phyloP scores from a whole-genome alignment of 176 grass and related monocot genomes.

The Bonia amplexicaulis region DNA sequence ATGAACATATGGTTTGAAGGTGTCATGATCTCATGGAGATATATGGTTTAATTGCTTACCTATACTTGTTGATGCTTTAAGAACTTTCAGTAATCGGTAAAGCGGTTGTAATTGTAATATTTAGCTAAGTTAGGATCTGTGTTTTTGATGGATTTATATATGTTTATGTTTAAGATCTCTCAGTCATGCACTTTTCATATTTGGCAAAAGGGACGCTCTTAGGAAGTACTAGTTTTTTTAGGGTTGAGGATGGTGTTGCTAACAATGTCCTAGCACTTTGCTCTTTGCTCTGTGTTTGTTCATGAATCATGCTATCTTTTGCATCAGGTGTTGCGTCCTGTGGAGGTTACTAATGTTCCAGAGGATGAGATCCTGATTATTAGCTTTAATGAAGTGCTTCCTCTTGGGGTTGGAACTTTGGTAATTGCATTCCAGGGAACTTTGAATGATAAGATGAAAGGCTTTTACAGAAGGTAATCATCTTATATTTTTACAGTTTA shows the following conservation, averaged over 20 bases:
- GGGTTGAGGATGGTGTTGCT: neutral
- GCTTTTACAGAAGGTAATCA: slow-evolving; percentile 84
- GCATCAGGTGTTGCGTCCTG: slow-evolving; percentile 51
- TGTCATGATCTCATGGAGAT: neutral
- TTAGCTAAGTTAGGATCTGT: neutral
- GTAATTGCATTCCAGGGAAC: slow-evolving; percentile 65
- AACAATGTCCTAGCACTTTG: neutral
- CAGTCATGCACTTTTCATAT: neutral
- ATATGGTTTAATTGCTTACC: neutral
- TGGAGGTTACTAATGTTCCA: slow-evolving; percentile 59
- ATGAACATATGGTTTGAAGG: neutral
- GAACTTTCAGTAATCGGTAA: neutral
- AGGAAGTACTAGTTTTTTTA: neutral
- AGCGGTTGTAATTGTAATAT: neutral
- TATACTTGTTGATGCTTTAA: neutral
- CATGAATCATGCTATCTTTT: slow-evolving; percentile 1
- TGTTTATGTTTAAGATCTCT: neutral
- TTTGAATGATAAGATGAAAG: slow-evolving; percentile 91
- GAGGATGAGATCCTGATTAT: slow-evolving; percentile 79
- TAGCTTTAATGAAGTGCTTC: slow-evolving; percentile 63
- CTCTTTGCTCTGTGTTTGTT: neutral
- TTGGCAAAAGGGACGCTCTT: neutral
- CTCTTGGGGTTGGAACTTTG: slow-evolving; percentile 54
- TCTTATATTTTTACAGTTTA: neutral
- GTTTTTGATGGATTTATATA: neutral